Conservation (phyloP, 176 grass and related monocot species). For the Puya raimondii region DNA sequence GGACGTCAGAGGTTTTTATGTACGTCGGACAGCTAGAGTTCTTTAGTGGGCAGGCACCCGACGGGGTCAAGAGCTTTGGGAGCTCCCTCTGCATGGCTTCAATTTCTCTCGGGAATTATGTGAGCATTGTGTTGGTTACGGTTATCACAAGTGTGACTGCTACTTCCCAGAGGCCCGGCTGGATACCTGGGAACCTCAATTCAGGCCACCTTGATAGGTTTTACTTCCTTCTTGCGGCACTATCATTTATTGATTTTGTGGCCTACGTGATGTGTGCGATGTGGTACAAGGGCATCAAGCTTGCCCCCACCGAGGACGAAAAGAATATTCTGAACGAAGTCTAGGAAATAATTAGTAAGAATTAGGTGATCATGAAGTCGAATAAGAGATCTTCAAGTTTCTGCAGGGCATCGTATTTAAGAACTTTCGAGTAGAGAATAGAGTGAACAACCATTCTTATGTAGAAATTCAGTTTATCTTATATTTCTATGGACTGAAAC, state of each 20-base stretch:
- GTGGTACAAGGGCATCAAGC: slow-evolving; percentile 73
- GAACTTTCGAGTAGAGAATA: no score
- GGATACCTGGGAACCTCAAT: slow-evolving; percentile 77
- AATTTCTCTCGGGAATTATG: slow-evolving; percentile 83
- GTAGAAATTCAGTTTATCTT: no score
- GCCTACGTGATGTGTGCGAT: slow-evolving; percentile 48
- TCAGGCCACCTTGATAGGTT: slow-evolving; percentile 74
- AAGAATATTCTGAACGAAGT: slow-evolving; percentile 19
- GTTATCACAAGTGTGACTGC: slow-evolving; percentile 45
- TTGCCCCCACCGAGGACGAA: slow-evolving; percentile 13
- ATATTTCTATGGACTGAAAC: no score
- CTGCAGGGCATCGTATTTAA: neutral
- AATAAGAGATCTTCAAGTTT: neutral
- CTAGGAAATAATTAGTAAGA: slow-evolving; percentile 6
- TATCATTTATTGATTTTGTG: slow-evolving; percentile 48
- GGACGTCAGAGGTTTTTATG: slow-evolving; percentile 88
- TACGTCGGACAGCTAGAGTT: slow-evolving; percentile 84
- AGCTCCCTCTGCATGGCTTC: slow-evolving; percentile 87
- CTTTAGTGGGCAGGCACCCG: slow-evolving; percentile 74
- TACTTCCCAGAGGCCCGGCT: slow-evolving; percentile 31
- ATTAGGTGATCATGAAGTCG: no score
- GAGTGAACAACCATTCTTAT: no score
- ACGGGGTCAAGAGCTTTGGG: slow-evolving; percentile 85
- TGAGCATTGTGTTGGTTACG: slow-evolving; percentile 74
- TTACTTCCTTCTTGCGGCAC: slow-evolving; percentile 70